A percentile compares a stretch with the other conserved stretches of the same genome.
Conservation (phyloP, 179 eudicot species). For the Nepenthes alata region DNA sequence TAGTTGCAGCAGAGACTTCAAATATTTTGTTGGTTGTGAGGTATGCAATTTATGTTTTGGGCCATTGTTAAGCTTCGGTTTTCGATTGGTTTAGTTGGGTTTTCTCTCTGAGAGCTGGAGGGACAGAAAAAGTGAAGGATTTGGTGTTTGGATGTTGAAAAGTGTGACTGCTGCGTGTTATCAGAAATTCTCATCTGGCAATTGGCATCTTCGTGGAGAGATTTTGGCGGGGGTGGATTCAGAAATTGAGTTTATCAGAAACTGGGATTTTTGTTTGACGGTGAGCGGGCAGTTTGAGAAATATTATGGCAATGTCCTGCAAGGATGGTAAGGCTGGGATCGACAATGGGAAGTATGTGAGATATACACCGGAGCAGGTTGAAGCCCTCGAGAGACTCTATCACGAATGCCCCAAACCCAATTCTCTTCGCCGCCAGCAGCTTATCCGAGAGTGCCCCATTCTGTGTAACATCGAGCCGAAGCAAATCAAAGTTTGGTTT, state of each 20-base stretch:
- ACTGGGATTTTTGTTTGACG: background rate
- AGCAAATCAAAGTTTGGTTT: constrained; percentile 97
- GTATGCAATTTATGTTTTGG: too few relatives aligned
- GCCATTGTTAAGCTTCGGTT: too few relatives aligned
- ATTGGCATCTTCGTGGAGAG: too few relatives aligned
- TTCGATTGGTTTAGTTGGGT: too few relatives aligned
- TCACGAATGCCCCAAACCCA: constrained; percentile 85
- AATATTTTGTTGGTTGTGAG: too few relatives aligned
- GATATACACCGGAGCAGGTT: constrained; percentile 94
- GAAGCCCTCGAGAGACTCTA: constrained; percentile 87
- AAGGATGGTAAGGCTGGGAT: constrained; percentile 44
- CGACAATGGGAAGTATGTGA: constrained; percentile 71
- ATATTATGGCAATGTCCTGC: constrained; percentile 53
- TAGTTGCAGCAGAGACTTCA: too few relatives aligned
- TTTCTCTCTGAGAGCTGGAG: too few relatives aligned
- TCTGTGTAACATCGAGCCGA: constrained; percentile 84
- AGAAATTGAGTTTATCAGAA: too few relatives aligned
- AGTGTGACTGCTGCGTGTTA: too few relatives aligned
- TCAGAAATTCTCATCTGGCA: too few relatives aligned
- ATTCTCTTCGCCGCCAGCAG: constrained; percentile 88
- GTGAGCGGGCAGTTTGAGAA: background rate
- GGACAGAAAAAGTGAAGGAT: background rate
- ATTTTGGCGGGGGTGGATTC: too few relatives aligned
- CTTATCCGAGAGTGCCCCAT: constrained; percentile 95
- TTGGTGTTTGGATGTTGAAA: background rate